phyloP scores from a whole-genome alignment of 108 stramenopile genomes.

The Cyclotella cryptica region DNA sequence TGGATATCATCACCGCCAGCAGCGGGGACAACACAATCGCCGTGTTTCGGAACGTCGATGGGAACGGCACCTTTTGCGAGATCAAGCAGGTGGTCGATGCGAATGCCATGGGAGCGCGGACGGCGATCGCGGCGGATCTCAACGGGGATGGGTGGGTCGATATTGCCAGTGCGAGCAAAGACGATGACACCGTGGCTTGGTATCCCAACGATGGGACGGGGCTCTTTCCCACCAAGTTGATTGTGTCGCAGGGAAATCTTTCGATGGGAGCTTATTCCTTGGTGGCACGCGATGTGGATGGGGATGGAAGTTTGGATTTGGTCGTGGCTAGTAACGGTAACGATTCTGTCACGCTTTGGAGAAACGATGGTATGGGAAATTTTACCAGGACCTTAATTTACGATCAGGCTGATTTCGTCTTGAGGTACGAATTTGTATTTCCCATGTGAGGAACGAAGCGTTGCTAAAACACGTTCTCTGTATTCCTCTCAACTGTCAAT shows the following conservation, averaged over 20 bases:
- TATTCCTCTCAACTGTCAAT: no score
- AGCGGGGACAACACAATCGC: slow-evolving; percentile 34
- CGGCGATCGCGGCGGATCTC: slow-evolving; percentile 28
- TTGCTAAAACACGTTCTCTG: no score
- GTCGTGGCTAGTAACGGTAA: slow-evolving; percentile 32
- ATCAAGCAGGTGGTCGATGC: slow-evolving; percentile 31
- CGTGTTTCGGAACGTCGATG: slow-evolving; percentile 22
- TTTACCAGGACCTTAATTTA: slow-evolving; percentile 34
- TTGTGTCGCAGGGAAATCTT: slow-evolving; percentile 14
- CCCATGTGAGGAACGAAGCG: no score
- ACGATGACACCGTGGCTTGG: slow-evolving; percentile 44
- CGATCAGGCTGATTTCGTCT: slow-evolving; percentile 34
- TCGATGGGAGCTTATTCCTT: slow-evolving; percentile 30
- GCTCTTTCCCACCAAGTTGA: slow-evolving; percentile 9
- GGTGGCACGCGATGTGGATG: slow-evolving; percentile 34
- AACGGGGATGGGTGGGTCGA: slow-evolving; percentile 47
- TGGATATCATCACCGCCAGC: slow-evolving; percentile 24
- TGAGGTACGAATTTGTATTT: neutral
- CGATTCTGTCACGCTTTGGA: slow-evolving; percentile 23
- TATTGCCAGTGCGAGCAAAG: slow-evolving; percentile 20
- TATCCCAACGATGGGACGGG: slow-evolving; percentile 39
- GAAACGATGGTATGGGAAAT: slow-evolving; percentile 27
- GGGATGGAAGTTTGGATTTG: slow-evolving; percentile 30
- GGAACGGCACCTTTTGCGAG: slow-evolving; percentile 24
- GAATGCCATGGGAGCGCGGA: slow-evolving; percentile 34